These are phyloP conservation scores for thale cress (Arabidopsis thaliana) DNA, from an alignment of 345 rosid species.

Conservation along the genomic window DNA sequence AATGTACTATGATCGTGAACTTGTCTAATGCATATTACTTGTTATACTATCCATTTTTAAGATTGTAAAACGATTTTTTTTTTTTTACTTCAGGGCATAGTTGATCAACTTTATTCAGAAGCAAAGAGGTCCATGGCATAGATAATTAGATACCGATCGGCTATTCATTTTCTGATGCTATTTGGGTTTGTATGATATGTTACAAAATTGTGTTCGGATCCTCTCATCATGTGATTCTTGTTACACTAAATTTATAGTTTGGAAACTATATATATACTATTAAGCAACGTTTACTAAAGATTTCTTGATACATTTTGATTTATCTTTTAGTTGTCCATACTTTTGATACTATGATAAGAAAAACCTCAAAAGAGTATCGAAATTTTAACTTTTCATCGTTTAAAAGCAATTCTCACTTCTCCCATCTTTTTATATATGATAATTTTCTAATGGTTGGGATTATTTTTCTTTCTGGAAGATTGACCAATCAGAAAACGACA, in stretches of 20 bases:
- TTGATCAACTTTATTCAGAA: conserved; percentile 76
- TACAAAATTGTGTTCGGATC: conserved; percentile 19
- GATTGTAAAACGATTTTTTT: not conserved
- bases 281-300: not conserved
- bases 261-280: not conserved
- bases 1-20: conserved; percentile 13
- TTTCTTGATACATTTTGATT: not conserved
- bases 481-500: not conserved
- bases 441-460: not conserved
- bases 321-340: not conserved
- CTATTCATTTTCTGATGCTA: conserved; percentile 29
- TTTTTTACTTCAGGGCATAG: conserved; percentile 50
- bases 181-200: conserved; percentile 22
- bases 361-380: not conserved
- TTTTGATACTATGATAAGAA: not conserved
- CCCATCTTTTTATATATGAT: not conserved
- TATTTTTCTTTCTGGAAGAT: not conserved
- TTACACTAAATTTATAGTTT: not conserved
- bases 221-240: conserved; percentile 11
- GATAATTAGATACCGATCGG: conserved; percentile 43
- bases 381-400: not conserved
- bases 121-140: conserved; percentile 64
- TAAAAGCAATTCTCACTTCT: not conserved
- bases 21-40: conserved; percentile 10
- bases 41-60: not conserved